A percentile compares a stretch with the other conserved stretches of the same genome.
Conservation (phyloP, 2,329 filamentous ascomycete genomes). For the Dissoconium aciculare region DNA sequence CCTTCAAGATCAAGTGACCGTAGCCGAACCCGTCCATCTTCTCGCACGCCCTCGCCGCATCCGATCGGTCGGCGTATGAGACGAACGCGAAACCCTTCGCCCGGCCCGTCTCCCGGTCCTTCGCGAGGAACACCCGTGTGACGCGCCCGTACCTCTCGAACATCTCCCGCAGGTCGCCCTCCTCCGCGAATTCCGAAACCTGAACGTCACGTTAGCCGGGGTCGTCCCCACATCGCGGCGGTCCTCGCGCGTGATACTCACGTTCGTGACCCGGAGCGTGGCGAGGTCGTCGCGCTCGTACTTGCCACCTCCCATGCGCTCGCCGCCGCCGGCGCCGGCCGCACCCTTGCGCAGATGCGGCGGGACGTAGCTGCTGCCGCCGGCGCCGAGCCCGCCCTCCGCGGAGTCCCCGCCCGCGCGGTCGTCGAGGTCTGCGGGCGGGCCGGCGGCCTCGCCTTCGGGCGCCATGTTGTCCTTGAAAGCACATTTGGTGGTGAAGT, state of each 20-base stretch:
- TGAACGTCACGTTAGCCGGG: conserved; percentile 28
- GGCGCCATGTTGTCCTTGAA: conserved; percentile 99
- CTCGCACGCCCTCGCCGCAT: conserved; percentile 82
- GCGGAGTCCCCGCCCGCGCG: conserved; percentile 32
- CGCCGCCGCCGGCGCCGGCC: conserved; percentile 49
- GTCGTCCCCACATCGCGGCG: not conserved
- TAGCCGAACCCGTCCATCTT: conserved; percentile 96
- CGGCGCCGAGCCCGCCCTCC: conserved; percentile 41
- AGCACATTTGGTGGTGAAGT: conserved; percentile 97
- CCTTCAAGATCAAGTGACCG: conserved; percentile 71
- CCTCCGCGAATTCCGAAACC: conserved; percentile 95
- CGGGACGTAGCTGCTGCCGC: conserved; percentile 75
- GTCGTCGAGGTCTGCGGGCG: conserved; percentile 32
- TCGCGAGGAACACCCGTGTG: conserved; percentile 92
- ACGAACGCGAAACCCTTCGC: conserved; percentile 99
- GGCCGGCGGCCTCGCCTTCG: conserved; percentile 37
- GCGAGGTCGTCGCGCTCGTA: conserved; percentile 94
- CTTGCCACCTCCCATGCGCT: conserved; percentile 84
- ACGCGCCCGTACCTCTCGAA: conserved; percentile 96
- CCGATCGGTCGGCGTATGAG: conserved; percentile 78
- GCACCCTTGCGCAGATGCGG: conserved; percentile 70
- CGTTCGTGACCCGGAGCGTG: conserved; percentile 93
- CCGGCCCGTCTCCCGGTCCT: conserved; percentile 88
- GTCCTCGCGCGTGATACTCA: conserved; percentile 36
- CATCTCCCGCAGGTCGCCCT: conserved; percentile 88